Base-by-base conservation (phyloP, 306 rosid species). In the Purshia tridentata region DNA sequence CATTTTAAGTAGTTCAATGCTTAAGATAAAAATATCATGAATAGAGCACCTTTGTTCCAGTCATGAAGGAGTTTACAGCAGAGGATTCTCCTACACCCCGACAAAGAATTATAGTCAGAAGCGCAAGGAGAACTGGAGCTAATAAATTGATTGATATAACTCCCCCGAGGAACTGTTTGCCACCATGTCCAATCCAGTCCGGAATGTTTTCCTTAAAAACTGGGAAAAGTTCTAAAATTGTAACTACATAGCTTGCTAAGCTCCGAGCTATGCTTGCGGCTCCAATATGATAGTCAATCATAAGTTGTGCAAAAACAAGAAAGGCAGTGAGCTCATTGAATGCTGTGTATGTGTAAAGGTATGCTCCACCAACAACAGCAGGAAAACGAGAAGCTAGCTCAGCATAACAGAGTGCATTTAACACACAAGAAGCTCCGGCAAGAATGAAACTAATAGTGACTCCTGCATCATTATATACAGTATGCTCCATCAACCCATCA, bases 251-350 rank as follows among this genome's bases (percentile, higher is more conserved):
- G 78, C 73, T 89, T 35, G 99, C 99, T 63, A 91, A 76, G 83
- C 99, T 95, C 58, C 99, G 86, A 35, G 97, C 99, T 77, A 95
- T 91, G 78, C 99, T 91, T 52, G 99, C 99, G 39, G 98, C 96
- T 74, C 98, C 97, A 80, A 91, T 91, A 87, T 95, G 99, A 79
- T 88, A 95, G 82, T 95, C 98, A 18, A 95, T 87, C 99, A 90
- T 95, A 76, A 90, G 72, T 88, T 95, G 99, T 1, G 81, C 82
- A 66, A 95, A 95, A 60, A 95, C 99, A 70, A 95, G 98, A 84
- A 95, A 94, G 62, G 97, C 98, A 6, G 99, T 90, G 69, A 95
- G 90, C 77, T 91, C 98, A 60, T 91, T 95, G 82, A 95, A 91
- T 42, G 99, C 92, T 53, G 98, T 87, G 74, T 95, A 95, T 4